Evolutionary conservation across 768 basidiomycete species (phyloP).

Genomic region (Antrodiella citrinella): DNA sequence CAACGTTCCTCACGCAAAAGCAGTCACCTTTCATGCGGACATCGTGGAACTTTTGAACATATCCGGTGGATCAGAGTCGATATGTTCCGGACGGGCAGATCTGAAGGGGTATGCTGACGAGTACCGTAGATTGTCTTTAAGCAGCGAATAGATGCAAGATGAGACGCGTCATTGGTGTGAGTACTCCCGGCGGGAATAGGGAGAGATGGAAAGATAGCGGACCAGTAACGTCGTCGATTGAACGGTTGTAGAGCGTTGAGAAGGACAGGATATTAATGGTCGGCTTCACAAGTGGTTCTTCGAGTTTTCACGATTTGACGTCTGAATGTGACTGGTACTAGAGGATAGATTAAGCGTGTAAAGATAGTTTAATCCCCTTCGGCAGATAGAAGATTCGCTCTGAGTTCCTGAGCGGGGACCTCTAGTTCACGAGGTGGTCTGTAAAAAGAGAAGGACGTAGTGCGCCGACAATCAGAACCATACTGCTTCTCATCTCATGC

Average conservation of each 20-base stretch:
- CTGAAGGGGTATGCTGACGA: neutral
- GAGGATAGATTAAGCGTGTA: neutral
- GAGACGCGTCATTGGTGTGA: too few species aligned
- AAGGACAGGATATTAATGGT: neutral
- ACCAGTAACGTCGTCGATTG: too few species aligned
- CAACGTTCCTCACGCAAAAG: too few species aligned
- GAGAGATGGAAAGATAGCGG: too few species aligned
- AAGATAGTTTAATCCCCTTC: neutral
- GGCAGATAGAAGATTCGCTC: too few species aligned
- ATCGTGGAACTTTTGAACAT: too few species aligned
- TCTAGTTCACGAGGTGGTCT: conserved; percentile 7
- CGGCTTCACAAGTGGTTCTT: too few species aligned
- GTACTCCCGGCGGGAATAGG: too few species aligned
- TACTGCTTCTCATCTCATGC: neutral
- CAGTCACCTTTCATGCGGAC: too few species aligned
- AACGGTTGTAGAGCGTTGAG: neutral
- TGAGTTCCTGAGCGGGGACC: too few species aligned
- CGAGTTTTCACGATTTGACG: too few species aligned
- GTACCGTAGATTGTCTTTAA: neutral
- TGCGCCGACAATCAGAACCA: neutral
- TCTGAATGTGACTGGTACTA: neutral
- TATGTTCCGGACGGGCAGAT: neutral
- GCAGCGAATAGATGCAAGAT: neutral
- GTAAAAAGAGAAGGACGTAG: neutral
- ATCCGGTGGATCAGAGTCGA: neutral